phyloP scores from a whole-genome alignment of 2,329 filamentous ascomycete species.

The Coniosporium tulheliwenetii region DNA sequence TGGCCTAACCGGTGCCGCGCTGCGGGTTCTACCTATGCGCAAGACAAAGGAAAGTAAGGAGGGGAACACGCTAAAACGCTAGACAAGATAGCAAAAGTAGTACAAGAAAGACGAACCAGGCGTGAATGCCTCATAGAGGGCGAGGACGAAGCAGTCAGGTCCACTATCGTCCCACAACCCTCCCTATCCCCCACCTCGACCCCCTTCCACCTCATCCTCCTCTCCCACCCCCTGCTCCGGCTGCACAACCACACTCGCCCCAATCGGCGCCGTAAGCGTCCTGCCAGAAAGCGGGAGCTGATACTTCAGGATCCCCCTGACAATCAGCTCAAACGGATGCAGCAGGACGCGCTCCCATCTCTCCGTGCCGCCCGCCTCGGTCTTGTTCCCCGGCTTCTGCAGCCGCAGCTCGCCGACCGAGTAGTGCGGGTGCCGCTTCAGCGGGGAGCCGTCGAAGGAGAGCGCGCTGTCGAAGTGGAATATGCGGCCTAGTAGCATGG shows the following conservation, averaged over 20 bases:
- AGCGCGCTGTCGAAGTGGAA: slow-evolving; percentile 76
- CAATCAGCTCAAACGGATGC: slow-evolving; percentile 84
- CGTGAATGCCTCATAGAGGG: no score
- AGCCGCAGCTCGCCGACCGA: slow-evolving; percentile 77
- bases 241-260: slow-evolving; percentile 22
- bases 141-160: no score
- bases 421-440: slow-evolving; percentile 54
- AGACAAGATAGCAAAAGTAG: no score
- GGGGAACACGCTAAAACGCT: no score
- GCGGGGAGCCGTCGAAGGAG: slow-evolving; percentile 77
- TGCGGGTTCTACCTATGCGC: no score
- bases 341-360: slow-evolving; percentile 85
- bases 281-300: slow-evolving; percentile 43
- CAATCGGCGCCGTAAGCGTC: slow-evolving; percentile 34
- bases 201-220: not conserved
- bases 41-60: no score
- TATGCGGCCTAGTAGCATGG: slow-evolving; percentile 84
- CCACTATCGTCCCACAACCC: not conserved
- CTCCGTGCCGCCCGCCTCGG: slow-evolving; percentile 62
- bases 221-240: slow-evolving; percentile 19
- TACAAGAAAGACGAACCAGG: no score
- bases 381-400: slow-evolving; percentile 71
- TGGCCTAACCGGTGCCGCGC: no score
- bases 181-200: not conserved
- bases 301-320: slow-evolving; percentile 84